Percentiles rank a stretch among this genome's conserved stretches.
These are phyloP conservation scores for Boletellus sp. DNA, from an alignment of 768 basidiomycete species.

Conservation along the genomic window DNA sequence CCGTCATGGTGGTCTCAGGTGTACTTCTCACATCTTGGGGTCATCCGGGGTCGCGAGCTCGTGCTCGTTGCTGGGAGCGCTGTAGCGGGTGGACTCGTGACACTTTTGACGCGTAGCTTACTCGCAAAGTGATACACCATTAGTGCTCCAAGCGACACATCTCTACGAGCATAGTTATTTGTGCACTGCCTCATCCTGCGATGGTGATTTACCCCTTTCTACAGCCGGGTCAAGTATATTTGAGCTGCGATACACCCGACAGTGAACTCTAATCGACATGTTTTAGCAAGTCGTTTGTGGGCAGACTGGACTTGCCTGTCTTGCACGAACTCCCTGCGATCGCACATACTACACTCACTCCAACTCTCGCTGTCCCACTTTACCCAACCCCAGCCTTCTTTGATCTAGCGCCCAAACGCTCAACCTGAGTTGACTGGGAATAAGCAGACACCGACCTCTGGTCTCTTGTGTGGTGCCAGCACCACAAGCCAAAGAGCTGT, in stretches of 20 bases:
- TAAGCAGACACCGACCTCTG: slow-evolving; percentile 47
- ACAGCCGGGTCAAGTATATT: slow-evolving; percentile 2
- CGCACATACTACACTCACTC: slow-evolving; percentile 39
- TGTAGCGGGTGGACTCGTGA: slow-evolving; percentile 24
- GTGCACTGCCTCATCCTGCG: not conserved
- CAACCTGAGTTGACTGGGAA: not conserved
- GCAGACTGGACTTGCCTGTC: slow-evolving; percentile 38
- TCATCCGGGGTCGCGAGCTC: slow-evolving; percentile 19
- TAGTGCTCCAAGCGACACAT: not conserved
- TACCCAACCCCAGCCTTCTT: slow-evolving; percentile 63
- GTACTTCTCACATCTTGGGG: slow-evolving; percentile 8
- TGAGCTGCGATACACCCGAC: slow-evolving; percentile 28
- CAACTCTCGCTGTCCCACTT: slow-evolving; percentile 57
- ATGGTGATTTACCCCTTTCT: slow-evolving; percentile 3
- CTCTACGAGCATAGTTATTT: not conserved
- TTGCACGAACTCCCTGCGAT: slow-evolving; percentile 41
- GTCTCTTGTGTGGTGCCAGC: slow-evolving; percentile 73
- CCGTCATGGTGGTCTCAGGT: slow-evolving; percentile 10
- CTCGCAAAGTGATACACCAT: slow-evolving; percentile 14
- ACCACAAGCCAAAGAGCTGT: slow-evolving; percentile 64
- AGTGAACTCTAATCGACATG: slow-evolving; percentile 22
- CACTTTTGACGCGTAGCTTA: slow-evolving; percentile 20
- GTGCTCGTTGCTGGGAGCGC: slow-evolving; percentile 30
- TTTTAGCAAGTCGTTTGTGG: not conserved
- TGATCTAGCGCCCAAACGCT: slow-evolving; percentile 41